A percentile compares a stretch with the other conserved stretches of the same genome.
Conservation (phyloP, 2,329 filamentous ascomycete genomes). For the Cercospora janseana region DNA sequence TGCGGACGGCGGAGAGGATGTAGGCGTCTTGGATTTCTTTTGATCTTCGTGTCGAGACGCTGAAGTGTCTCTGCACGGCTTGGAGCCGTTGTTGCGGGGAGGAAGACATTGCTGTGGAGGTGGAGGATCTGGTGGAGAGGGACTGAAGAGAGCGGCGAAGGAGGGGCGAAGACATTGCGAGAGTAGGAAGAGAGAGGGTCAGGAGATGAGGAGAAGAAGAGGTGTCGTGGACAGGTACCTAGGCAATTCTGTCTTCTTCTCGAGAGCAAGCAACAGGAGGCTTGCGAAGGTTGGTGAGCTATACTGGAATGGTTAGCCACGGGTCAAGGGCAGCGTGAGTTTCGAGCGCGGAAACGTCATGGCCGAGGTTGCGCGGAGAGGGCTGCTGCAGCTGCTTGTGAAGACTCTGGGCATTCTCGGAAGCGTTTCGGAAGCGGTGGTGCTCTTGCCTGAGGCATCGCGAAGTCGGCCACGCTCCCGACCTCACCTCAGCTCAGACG, state of each 20-base stretch:
- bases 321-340: constrained; percentile 7
- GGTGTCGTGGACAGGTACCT: constrained; percentile 3
- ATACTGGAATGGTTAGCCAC: constrained; percentile 15
- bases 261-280: constrained; percentile 3
- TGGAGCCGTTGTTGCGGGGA: constrained; percentile 32
- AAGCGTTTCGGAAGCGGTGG: constrained; percentile 8
- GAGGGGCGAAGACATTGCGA: constrained; percentile 26
- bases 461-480: no score
- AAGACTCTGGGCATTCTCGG: constrained; percentile 2
- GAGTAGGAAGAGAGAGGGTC: no score
- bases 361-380: constrained; percentile 13
- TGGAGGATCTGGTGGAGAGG: constrained; percentile 21
- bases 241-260: constrained; percentile 9
- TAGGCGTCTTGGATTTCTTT: constrained; percentile 86
- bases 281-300: constrained; percentile 9
- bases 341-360: not conserved
- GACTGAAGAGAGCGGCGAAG: constrained; percentile 28
- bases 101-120: constrained; percentile 30
- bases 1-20: constrained; percentile 85
- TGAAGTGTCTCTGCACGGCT: constrained; percentile 45
- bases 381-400: no score
- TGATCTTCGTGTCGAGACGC: constrained; percentile 46
- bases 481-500: no score
- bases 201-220: constrained; percentile 4
- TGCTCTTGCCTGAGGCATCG: no score